phyloP scores from a whole-genome alignment of 1,284 basidiomycete genomes.

The Omphalotus olearius region DNA sequence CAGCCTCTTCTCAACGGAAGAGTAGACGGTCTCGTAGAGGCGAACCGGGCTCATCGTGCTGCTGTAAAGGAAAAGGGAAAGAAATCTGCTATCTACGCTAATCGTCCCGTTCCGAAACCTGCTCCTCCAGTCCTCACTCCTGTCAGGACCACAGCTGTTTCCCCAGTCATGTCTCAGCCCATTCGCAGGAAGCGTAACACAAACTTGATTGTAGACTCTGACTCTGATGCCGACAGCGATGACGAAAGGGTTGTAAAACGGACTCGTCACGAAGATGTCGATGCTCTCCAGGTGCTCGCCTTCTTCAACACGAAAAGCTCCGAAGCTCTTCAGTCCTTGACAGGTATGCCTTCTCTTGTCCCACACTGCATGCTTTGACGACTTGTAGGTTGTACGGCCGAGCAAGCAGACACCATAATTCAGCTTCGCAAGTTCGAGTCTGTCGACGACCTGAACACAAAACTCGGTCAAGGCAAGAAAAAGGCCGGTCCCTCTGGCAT shows the following conservation, averaged over 20 bases:
- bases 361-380: no score
- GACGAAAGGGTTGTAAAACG: slow-evolving; percentile 14
- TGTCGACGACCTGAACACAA: slow-evolving; percentile 75
- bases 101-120: slow-evolving; percentile 33
- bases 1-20: slow-evolving; percentile 38
- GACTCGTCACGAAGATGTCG: slow-evolving; percentile 22
- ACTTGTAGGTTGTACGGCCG: slow-evolving; percentile 76
- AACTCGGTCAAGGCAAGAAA: slow-evolving; percentile 79
- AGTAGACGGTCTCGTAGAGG: slow-evolving; percentile 67
- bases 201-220: slow-evolving; percentile 61
- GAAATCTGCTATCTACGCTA: slow-evolving; percentile 73
- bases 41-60: slow-evolving; percentile 55
- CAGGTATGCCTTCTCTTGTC: slow-evolving; percentile 52
- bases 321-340: slow-evolving; percentile 83
- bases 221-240: slow-evolving; percentile 50
- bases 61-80: slow-evolving; percentile 68
- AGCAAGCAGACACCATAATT: slow-evolving; percentile 82
- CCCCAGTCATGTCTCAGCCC: slow-evolving; percentile 32
- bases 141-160: slow-evolving; percentile 33
- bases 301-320: slow-evolving; percentile 82
- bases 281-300: slow-evolving; percentile 57
- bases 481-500: slow-evolving; percentile 80
- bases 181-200: slow-evolving; percentile 46
- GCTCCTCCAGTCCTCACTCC: slow-evolving; percentile 32
- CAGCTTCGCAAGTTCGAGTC: slow-evolving; percentile 78